Percentiles rank a stretch among this genome's conserved stretches.
These are phyloP conservation scores for Phaffomyces opuntiae DNA, from an alignment of 805 yeast species.

Conservation along the genomic window DNA sequence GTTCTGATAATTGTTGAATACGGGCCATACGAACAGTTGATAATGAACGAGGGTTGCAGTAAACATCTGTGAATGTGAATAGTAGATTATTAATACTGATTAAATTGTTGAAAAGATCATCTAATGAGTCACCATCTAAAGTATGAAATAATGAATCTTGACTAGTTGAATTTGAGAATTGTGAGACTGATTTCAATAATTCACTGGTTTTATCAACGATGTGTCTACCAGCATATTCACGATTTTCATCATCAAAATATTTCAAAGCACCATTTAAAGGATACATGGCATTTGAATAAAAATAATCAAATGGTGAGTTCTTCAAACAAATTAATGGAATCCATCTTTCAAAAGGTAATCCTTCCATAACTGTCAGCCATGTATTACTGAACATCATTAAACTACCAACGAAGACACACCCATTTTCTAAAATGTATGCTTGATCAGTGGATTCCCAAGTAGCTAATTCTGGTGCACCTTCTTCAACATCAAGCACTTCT, in stretches of 20 bases:
- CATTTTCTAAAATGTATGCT: conserved; percentile 41
- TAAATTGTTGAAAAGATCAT: conserved; percentile 23
- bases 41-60: conserved; percentile 44
- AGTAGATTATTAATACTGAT: conserved; percentile 36
- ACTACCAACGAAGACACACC: conserved; percentile 40
- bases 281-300: conserved; percentile 45
- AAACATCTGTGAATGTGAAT: conserved; percentile 48
- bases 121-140: conserved; percentile 14
- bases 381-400: conserved; percentile 38
- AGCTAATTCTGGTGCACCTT: conserved; percentile 32
- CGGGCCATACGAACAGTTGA: conserved; percentile 29
- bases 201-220: conserved; percentile 28
- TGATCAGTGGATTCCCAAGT: conserved; percentile 46
- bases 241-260: conserved; percentile 48
- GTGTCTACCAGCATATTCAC: conserved; percentile 37
- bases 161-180: conserved; percentile 20
- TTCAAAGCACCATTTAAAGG: conserved; percentile 49
- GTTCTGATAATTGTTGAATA: conserved; percentile 28
- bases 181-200: conserved; percentile 24
- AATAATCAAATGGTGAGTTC: conserved; percentile 57
- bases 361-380: conserved; percentile 20
- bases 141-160: conserved; percentile 22
- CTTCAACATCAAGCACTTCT: conserved; percentile 34
- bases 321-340: conserved; percentile 40
- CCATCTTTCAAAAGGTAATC: conserved; percentile 39